A percentile compares a stretch with the other conserved stretches of the same genome.
phyloP scores from a whole-genome alignment of 208 protist genomes.

The Trypanosoma brucei region DNA sequence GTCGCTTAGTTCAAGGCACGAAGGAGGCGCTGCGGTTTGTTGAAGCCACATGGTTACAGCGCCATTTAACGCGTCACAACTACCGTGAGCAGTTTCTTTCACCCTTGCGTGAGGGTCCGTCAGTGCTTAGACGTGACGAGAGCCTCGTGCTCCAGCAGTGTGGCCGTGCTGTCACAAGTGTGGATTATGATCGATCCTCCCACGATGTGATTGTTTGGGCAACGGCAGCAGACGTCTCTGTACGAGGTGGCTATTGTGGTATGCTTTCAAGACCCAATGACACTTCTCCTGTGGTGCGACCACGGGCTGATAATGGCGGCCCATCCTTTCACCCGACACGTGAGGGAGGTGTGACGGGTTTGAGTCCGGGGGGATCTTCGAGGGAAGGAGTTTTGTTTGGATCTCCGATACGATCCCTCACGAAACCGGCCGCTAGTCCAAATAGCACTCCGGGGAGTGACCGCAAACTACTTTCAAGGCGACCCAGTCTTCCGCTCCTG shows the following conservation, averaged over 20 bases:
- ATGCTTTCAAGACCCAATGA: conserved; percentile 74
- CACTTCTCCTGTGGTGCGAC: background rate
- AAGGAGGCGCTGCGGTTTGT: conserved; percentile 20
- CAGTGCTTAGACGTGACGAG: conserved; percentile 30
- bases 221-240: conserved; percentile 49
- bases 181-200: conserved; percentile 70
- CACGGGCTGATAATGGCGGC: background rate
- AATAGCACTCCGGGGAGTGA: background rate
- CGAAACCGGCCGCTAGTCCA: too few relatives aligned
- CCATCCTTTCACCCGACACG: too few relatives aligned
- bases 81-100: conserved; percentile 50
- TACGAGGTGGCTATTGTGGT: conserved; percentile 70
- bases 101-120: conserved; percentile 20
- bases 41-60: conserved; percentile 63
- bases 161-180: conserved; percentile 36
- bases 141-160: conserved; percentile 66
- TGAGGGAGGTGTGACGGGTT: too few relatives aligned
- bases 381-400: too few relatives aligned
- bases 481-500: conserved; percentile 30
- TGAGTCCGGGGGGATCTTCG: too few relatives aligned
- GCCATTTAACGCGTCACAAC: conserved; percentile 60
- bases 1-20: conserved; percentile 13
- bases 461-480: conserved; percentile 21
- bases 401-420: too few relatives aligned
- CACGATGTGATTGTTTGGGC: conserved; percentile 79